phyloP scores from a whole-genome alignment of 352 stramenopile species.

The Globisporangium canariense region DNA sequence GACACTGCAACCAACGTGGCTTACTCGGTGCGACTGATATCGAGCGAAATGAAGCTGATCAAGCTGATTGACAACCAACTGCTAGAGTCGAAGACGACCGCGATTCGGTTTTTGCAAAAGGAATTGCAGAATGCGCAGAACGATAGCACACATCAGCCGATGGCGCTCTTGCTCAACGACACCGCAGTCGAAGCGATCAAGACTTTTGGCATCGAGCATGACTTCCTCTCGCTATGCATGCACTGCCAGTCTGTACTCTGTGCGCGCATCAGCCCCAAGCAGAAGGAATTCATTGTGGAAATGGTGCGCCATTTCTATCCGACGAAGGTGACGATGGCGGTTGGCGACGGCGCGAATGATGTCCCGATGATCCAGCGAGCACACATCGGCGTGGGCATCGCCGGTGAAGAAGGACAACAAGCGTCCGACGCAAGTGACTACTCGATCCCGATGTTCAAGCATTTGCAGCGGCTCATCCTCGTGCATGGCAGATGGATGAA shows the following conservation, averaged over 20 bases:
- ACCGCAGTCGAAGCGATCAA: conserved; percentile 42
- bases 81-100: conserved; percentile 20
- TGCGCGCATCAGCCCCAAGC: conserved; percentile 94
- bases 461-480: conserved; percentile 79
- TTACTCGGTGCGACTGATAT: conserved; percentile 47
- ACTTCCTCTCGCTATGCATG: conserved; percentile 48
- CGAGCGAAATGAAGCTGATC: conserved; percentile 48
- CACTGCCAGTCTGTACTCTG: conserved; percentile 94
- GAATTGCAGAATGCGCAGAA: conserved; percentile 21
- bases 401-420: conserved; percentile 68
- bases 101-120: conserved; percentile 23
- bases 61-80: conserved; percentile 31
- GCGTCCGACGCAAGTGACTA: conserved; percentile 90
- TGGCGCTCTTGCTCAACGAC: conserved; percentile 51
- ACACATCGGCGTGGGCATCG: conserved; percentile 64
- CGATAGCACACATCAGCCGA: not conserved
- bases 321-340: conserved; percentile 65
- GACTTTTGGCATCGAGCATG: conserved; percentile 30
- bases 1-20: conserved; percentile 70
- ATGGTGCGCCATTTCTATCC: conserved; percentile 72
- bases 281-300: conserved; percentile 96
- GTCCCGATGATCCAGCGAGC: conserved; percentile 90
- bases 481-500: conserved; percentile 86
- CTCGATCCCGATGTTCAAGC: conserved; percentile 85
- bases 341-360: conserved; percentile 92